Percentiles rank a stretch among this genome's conserved stretches.
These are phyloP conservation scores for Saturnispora bothae DNA, from an alignment of 805 yeast genomes.

Conservation along the genomic window DNA sequence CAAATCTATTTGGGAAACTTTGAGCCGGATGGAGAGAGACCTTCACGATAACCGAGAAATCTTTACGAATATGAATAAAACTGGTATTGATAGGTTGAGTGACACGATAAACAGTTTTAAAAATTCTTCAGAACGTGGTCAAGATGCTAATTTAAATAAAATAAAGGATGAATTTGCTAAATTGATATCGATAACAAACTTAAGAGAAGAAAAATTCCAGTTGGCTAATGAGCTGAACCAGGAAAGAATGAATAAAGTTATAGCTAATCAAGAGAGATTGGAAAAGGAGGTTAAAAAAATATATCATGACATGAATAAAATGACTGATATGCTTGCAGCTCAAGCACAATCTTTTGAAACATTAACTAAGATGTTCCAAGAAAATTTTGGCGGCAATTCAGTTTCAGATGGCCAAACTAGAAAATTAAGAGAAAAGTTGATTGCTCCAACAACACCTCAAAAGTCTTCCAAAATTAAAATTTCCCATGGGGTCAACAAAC, in stretches of 20 bases:
- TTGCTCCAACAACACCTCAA: too few species aligned
- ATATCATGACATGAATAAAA: slow-evolving; percentile 1
- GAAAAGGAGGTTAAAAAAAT: slow-evolving; percentile 4
- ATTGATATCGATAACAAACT: slow-evolving; percentile 1
- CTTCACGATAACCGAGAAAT: slow-evolving; percentile 1
- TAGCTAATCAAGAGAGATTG: slow-evolving; percentile 5
- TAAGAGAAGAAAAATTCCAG: slow-evolving; percentile 7
- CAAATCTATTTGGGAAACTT: slow-evolving; percentile 1
- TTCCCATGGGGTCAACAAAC: too few species aligned
- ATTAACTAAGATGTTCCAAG: too few species aligned
- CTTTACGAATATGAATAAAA: neutral
- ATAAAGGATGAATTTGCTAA: slow-evolving; percentile 6
- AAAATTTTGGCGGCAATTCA: too few species aligned
- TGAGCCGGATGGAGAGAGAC: slow-evolving; percentile 5
- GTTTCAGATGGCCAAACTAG: too few species aligned
- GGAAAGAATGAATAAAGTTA: slow-evolving; percentile 4
- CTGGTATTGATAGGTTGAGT: neutral
- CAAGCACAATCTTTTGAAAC: neutral
- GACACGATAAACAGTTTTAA: slow-evolving; percentile 1
- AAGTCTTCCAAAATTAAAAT: too few species aligned
- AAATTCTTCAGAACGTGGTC: neutral
- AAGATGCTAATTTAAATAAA: slow-evolving; percentile 1
- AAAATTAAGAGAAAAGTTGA: too few species aligned
- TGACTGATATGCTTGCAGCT: slow-evolving; percentile 1
- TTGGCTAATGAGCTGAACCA: slow-evolving; percentile 1